Percentiles rank a stretch among this genome's conserved stretches.
phyloP scores from a whole-genome alignment of 2,329 filamentous ascomycete genomes.

The Paracoccidioides brasiliensis region DNA sequence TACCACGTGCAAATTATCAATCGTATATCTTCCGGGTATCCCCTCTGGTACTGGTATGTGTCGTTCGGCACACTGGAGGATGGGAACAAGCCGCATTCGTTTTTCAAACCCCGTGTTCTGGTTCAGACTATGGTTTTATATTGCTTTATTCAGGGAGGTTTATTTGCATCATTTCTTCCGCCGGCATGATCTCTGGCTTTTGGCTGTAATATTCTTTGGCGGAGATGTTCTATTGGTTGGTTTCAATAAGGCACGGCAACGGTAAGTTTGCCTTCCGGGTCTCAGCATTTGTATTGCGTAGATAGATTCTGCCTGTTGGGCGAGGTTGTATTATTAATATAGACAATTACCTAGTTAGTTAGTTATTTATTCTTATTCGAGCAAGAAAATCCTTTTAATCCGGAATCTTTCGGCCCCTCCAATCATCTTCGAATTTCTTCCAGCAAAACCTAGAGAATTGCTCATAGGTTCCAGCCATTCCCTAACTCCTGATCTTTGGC shows the following conservation, averaged over 20 bases:
- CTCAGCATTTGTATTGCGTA: neutral
- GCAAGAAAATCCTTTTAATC: neutral
- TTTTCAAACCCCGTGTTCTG: slow-evolving; percentile 21
- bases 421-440: neutral
- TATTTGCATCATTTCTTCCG: slow-evolving; percentile 84
- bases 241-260: neutral
- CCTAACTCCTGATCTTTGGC: too few species aligned
- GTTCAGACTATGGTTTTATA: slow-evolving; percentile 68
- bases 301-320: neutral
- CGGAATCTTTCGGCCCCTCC: neutral
- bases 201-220: neutral
- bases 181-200: slow-evolving; percentile 48
- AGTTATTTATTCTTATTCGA: neutral
- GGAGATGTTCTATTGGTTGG: neutral
- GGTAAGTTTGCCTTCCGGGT: neutral
- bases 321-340: neutral
- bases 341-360: neutral
- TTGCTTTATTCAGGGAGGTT: slow-evolving; percentile 62
- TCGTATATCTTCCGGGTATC: slow-evolving; percentile 74
- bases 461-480: neutral
- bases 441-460: neutral
- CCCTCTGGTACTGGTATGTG: slow-evolving; percentile 77
- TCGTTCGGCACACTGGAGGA: slow-evolving; percentile 33
- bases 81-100: slow-evolving; percentile 5
- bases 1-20: slow-evolving; percentile 95